Evolutionary conservation across 768 basidiomycete species (phyloP), one percentile per base, ranked within the genome.

Genomic region (Ephemerocybe angulata): DNA sequence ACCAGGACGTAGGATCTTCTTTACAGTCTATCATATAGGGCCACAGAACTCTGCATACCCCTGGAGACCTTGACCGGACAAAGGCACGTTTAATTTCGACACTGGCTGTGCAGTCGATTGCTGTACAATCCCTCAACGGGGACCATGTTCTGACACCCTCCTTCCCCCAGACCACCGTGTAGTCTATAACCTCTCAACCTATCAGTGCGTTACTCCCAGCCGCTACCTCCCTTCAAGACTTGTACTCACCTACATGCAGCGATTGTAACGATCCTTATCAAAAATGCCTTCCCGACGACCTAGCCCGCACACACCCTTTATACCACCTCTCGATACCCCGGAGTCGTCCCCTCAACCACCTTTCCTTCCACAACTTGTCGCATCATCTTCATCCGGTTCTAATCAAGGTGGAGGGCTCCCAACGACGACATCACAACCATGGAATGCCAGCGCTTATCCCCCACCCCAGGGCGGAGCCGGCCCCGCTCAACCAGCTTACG

Each of bases 261-360:
- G 27, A 30, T 48, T 3, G n/a, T 25, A 13, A 48, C 46, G 27
- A 28, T 27, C 46, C n/a, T 30, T 8, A 13, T 30, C 5, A 46
- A 55, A 29, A 27, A 60, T 60, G 59, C 35, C 31, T 19, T 41
- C 51, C 40, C 43, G 52, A 19, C 40, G 52, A 15, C 50, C 50
- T n/a, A 31, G 40, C 31, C 46, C 53, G 10, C 40, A 17, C 5
- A 56, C 57, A 17, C 60, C 60, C 19, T 61, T 61, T 42, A 61
- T 61, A 13, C 60, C 60, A 17, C 60, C 60, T 12, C 55, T 61
- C 21, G 51, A 17, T 8, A 47, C 54, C 10, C 47, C 50, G 38
- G 29, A 50, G 24, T 22, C 13, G n/a, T 52, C 47, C n/a, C 60
- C 60, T 4, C 24, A 52, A 22, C 44, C 60, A 15, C 54, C 54